A percentile compares a stretch with the other conserved stretches of the same genome.
phyloP scores from a whole-genome alignment of 1,284 basidiomycete species.

The Apiotrichum laibachii region DNA sequence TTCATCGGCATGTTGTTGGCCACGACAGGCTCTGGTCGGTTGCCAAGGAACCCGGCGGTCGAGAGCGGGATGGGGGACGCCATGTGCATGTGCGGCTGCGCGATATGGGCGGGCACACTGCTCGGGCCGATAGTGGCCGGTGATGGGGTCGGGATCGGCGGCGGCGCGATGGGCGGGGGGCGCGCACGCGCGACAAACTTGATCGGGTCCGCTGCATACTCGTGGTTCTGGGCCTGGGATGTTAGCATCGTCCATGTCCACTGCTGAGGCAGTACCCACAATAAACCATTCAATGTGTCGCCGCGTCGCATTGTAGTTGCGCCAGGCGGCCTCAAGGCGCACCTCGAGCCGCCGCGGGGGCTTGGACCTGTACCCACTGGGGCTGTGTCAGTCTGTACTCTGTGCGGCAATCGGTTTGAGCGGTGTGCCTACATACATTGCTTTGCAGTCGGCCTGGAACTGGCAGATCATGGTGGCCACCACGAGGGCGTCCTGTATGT shows the following conservation, averaged over 20 bases:
- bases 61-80: slow-evolving; percentile 30
- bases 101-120: slow-evolving; percentile 16
- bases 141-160: slow-evolving; percentile 19
- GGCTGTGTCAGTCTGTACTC: background rate
- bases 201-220: slow-evolving; percentile 20
- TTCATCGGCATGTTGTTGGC: no score
- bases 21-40: slow-evolving; percentile 7
- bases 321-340: slow-evolving; percentile 29
- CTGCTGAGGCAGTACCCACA: slow-evolving; percentile 6
- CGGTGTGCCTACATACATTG: slow-evolving; percentile 22
- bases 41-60: slow-evolving; percentile 24
- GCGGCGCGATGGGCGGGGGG: slow-evolving; percentile 20
- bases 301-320: slow-evolving; percentile 28
- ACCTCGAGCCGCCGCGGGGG: slow-evolving; percentile 24
- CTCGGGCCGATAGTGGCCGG: slow-evolving; percentile 13
- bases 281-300: slow-evolving; percentile 37
- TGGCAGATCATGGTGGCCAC: slow-evolving; percentile 32
- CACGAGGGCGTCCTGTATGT: slow-evolving; percentile 28
- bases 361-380: slow-evolving; percentile 14
- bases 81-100: slow-evolving; percentile 7
- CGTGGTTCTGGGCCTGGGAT: slow-evolving; percentile 13
- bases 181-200: slow-evolving; percentile 23
- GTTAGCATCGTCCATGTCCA: background rate
- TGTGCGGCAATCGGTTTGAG: background rate
- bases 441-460: slow-evolving; percentile 24